A percentile compares a stretch with the other conserved stretches of the same genome.
phyloP scores from a whole-genome alignment of 2,329 filamentous ascomycete species.

The Chaetothyriales sp. region DNA sequence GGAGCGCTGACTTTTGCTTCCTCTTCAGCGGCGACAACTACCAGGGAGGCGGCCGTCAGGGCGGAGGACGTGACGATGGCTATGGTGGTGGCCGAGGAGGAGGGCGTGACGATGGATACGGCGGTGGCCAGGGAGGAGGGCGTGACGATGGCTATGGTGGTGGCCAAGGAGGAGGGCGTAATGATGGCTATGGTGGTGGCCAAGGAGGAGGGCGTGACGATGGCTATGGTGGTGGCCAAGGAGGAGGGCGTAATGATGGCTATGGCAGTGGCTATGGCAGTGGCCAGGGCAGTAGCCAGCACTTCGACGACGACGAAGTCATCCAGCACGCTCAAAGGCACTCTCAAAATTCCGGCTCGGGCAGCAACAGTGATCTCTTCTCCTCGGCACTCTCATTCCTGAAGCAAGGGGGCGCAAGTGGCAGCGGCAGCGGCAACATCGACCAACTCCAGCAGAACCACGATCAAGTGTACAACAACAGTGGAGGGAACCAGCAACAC shows the following conservation, averaged over 20 bases:
- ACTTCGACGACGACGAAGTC: slow-evolving; percentile 42
- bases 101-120: slow-evolving; percentile 11
- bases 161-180: slow-evolving; percentile 4
- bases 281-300: slow-evolving; percentile 22
- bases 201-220: slow-evolving; percentile 9
- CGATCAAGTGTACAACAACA: slow-evolving; percentile 57
- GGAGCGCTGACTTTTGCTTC: slow-evolving; percentile 8
- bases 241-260: slow-evolving; percentile 6
- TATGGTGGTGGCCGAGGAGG: slow-evolving; percentile 7
- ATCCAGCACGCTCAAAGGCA: slow-evolving; percentile 42
- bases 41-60: slow-evolving; percentile 1
- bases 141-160: slow-evolving; percentile 7
- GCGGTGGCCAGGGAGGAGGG: slow-evolving; percentile 8
- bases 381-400: slow-evolving; percentile 43
- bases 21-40: slow-evolving; percentile 8
- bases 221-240: slow-evolving; percentile 4
- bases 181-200: slow-evolving; percentile 13
- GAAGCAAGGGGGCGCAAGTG: slow-evolving; percentile 1
- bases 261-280: slow-evolving; percentile 11
- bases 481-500: slow-evolving; percentile 37
- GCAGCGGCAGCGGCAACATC: slow-evolving; percentile 39
- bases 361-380: slow-evolving; percentile 42
- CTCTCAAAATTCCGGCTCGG: slow-evolving; percentile 41
- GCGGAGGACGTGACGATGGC: slow-evolving; percentile 7
- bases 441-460: slow-evolving; percentile 56